Evolutionary conservation across 108 stramenopile species (phyloP).

Genomic region (Cyclotella choctawhatcheeana): DNA sequence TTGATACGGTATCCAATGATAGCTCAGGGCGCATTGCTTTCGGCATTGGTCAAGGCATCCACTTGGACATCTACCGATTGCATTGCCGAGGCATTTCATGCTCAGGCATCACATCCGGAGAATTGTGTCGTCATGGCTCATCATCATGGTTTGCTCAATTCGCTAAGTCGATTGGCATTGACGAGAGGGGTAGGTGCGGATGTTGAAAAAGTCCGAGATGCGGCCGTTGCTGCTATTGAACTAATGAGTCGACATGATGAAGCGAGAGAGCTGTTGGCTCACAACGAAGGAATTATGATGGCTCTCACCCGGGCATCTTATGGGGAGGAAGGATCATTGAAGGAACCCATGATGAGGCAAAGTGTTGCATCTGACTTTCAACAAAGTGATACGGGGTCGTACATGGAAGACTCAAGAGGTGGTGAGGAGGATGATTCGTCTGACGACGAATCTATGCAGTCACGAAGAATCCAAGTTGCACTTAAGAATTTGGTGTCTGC

Average conservation of each 20-base stretch:
- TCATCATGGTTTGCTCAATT: slow-evolving; percentile 61
- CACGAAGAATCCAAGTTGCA: slow-evolving; percentile 49
- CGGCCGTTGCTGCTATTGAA: slow-evolving; percentile 54
- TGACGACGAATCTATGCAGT: slow-evolving; percentile 42
- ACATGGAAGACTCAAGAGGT: slow-evolving; percentile 10
- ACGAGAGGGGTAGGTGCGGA: slow-evolving; percentile 43
- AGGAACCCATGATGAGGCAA: slow-evolving; percentile 12
- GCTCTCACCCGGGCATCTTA: slow-evolving; percentile 60
- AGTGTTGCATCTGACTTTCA: slow-evolving; percentile 32
- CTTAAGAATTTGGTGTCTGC: slow-evolving; percentile 58
- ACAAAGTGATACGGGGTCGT: slow-evolving; percentile 6
- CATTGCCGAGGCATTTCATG: slow-evolving; percentile 56
- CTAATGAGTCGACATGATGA: slow-evolving; percentile 51
- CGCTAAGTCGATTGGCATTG: slow-evolving; percentile 50
- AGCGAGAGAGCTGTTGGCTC: slow-evolving; percentile 44
- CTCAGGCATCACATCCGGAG: slow-evolving; percentile 38
- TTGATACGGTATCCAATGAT: slow-evolving; percentile 57
- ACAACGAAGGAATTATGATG: slow-evolving; percentile 65
- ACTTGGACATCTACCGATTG: slow-evolving; percentile 58
- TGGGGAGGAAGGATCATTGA: slow-evolving; percentile 29
- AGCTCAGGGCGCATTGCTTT: slow-evolving; percentile 57
- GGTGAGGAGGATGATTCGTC: slow-evolving; percentile 11
- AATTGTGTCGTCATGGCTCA: slow-evolving; percentile 57
- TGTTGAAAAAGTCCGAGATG: slow-evolving; percentile 44
- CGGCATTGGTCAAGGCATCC: slow-evolving; percentile 58